Conservation (phyloP, 78 protist species). For the Guillardia theta region DNA sequence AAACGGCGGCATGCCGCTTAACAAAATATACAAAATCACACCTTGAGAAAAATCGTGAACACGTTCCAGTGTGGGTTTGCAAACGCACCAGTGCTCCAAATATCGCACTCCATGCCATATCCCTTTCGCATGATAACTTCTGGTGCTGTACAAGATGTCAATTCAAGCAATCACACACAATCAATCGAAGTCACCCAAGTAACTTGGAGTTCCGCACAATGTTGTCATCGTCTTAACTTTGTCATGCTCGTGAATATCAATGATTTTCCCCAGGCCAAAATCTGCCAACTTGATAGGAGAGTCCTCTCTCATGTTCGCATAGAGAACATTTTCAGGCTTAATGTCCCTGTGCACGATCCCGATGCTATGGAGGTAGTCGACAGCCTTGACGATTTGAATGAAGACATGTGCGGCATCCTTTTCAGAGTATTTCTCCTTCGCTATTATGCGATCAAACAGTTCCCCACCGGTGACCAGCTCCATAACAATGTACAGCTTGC, state of each 20-base stretch:
- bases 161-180: too few relatives aligned
- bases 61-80: too few relatives aligned
- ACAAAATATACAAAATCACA: background rate
- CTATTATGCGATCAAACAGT: background rate
- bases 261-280: background rate
- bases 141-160: too few relatives aligned
- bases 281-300: background rate
- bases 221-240: background rate
- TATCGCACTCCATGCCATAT: background rate
- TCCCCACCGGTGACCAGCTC: background rate
- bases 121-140: background rate
- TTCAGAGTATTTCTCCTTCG: slow-evolving; percentile 5
- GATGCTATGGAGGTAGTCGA: background rate
- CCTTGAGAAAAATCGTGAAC: too few relatives aligned
- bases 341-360: background rate
- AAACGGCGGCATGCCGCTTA: background rate
- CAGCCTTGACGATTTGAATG: background rate
- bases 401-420: background rate
- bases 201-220: background rate
- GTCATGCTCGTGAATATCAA: background rate
- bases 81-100: slow-evolving; percentile 17
- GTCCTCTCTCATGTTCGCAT: background rate
- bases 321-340: background rate
- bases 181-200: too few relatives aligned
- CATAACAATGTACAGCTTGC: background rate